Percentiles rank a stretch among this genome's conserved stretches.
Evolutionary conservation across 306 rosid genomes (phyloP).

Genomic region (Chamaecrista fasciculata): DNA sequence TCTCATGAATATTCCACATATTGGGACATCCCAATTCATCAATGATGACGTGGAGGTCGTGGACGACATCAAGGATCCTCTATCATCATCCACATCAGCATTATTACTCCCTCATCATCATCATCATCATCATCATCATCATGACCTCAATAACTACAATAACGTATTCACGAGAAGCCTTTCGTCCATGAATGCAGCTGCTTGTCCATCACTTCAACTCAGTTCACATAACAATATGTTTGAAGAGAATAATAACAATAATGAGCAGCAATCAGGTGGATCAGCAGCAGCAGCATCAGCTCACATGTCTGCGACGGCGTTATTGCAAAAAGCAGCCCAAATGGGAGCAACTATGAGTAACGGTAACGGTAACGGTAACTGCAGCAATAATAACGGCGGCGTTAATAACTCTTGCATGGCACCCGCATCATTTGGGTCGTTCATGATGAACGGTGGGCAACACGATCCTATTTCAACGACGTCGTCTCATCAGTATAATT

Average conservation of each 20-base stretch:
- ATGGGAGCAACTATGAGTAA: conserved; percentile 56
- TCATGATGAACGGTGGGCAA: conserved; percentile 25
- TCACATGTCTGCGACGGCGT: conserved; percentile 65
- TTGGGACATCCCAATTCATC: conserved; percentile 25
- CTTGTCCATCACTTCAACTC: conserved; percentile 36
- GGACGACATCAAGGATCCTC: conserved; percentile 30
- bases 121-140: conserved; percentile 6
- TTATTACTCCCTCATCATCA: no score
- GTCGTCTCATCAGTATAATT: conserved; percentile 30
- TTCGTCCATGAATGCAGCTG: conserved; percentile 21
- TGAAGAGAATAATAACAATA: no score
- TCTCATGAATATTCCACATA: not conserved
- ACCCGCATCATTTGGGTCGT: conserved; percentile 45
- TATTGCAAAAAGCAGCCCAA: conserved; percentile 75
- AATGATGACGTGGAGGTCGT: no score
- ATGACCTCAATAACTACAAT: conserved; percentile 5
- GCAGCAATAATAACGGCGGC: no score
- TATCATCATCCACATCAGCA: conserved; percentile 28
- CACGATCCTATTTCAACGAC: conserved; percentile 27
- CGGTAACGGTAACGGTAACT: not conserved
- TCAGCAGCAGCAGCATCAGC: conserved; percentile 33
- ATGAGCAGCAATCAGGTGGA: conserved; percentile 23
- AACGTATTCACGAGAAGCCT: conserved; percentile 26
- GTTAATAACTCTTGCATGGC: conserved; percentile 36
- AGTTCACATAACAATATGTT: conserved; percentile 26